These are phyloP conservation scores for Bipolaris bicolor DNA, from an alignment of 2,329 filamentous ascomycete genomes.

Conservation along the genomic window DNA sequence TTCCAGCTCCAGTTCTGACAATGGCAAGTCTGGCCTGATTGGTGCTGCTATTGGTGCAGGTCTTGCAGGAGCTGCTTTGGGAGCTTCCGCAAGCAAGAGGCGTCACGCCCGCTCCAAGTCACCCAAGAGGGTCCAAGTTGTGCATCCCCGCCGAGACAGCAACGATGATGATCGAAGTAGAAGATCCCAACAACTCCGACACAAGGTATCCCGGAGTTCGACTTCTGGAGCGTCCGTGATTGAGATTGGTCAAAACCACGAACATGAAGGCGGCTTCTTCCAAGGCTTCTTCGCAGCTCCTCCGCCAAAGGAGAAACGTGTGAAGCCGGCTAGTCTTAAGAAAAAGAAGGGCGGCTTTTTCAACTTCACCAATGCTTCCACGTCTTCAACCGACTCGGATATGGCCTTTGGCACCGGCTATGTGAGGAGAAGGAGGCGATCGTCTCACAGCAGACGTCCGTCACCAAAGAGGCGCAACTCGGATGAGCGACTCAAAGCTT, in stretches of 20 bases:
- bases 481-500: conserved; percentile 55
- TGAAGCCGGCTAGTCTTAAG: conserved; percentile 32
- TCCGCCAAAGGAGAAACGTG: conserved; percentile 39
- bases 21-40: conserved; percentile 44
- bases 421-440: conserved; percentile 31
- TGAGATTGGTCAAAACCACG: conserved; percentile 67
- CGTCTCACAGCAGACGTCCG: conserved; percentile 8
- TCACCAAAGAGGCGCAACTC: conserved; percentile 48
- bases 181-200: conserved; percentile 34
- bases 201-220: conserved; percentile 45
- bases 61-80: conserved; percentile 49
- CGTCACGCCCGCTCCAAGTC: conserved; percentile 47
- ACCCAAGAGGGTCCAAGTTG: conserved; percentile 39
- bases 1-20: conserved; percentile 50
- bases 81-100: conserved; percentile 37
- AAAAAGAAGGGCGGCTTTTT: conserved; percentile 57
- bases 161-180: conserved; percentile 39
- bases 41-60: conserved; percentile 50
- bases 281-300: conserved; percentile 67
- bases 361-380: conserved; percentile 55
- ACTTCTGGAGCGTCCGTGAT: conserved; percentile 62
- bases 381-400: conserved; percentile 54
- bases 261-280: conserved; percentile 51
- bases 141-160: conserved; percentile 36
- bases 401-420: conserved; percentile 55